These are phyloP conservation scores for Linnemannia elongata DNA, from an alignment of 192 early-diverging fungal species.

Conservation along the genomic window DNA sequence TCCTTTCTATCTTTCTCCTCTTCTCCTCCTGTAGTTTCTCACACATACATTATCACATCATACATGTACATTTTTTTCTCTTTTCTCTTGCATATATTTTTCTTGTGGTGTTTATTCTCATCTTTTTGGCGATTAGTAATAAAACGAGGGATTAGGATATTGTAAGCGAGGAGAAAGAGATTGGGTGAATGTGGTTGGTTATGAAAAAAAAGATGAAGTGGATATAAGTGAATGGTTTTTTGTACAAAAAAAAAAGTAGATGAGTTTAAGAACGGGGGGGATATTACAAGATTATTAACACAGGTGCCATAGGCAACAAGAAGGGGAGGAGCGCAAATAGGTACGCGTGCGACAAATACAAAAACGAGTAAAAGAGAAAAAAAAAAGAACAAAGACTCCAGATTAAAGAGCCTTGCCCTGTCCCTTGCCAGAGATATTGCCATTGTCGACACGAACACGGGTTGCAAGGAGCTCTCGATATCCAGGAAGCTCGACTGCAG, in stretches of 20 bases:
- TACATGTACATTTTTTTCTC: background rate
- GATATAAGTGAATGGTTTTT: constrained; percentile 6
- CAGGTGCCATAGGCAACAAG: background rate
- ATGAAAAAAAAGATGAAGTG: background rate
- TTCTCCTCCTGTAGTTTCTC: background rate
- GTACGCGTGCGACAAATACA: background rate
- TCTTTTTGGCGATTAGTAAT: background rate
- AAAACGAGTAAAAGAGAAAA: background rate
- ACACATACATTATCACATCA: background rate
- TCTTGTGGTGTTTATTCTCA: background rate
- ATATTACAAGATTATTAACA: constrained; percentile 29
- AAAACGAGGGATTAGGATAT: background rate
- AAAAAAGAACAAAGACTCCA: background rate
- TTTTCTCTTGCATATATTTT: background rate
- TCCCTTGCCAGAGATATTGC: constrained; percentile 53
- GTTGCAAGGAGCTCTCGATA: constrained; percentile 39
- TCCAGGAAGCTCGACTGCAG: constrained; percentile 32
- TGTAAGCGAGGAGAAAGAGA: too few species aligned
- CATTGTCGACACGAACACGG: constrained; percentile 50
- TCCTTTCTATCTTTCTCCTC: too few species aligned
- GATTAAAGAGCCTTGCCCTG: constrained; percentile 54
- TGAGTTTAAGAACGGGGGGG: background rate
- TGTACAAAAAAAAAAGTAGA: constrained; percentile 14
- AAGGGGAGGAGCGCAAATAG: background rate
- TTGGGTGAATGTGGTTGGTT: background rate